Evolutionary conservation across 1,284 basidiomycete genomes (phyloP).

Genomic region (Chalciporus sp.): DNA sequence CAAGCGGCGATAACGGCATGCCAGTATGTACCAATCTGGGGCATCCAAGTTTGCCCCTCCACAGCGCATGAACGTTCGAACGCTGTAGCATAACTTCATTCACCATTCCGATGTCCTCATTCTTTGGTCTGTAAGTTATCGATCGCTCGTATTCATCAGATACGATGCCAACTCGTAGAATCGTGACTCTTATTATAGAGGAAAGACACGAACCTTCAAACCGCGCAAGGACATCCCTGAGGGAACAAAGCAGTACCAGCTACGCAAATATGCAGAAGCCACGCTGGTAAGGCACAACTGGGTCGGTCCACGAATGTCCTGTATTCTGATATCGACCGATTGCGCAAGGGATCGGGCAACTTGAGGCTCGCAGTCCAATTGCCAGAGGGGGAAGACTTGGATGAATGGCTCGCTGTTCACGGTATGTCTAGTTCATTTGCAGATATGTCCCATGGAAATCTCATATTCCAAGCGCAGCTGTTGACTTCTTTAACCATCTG

Average conservation of each 20-base stretch:
- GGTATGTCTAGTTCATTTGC: slow-evolving; percentile 53
- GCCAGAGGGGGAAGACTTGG: slow-evolving; percentile 92
- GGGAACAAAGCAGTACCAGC: slow-evolving; percentile 95
- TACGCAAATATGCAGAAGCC: slow-evolving; percentile 96
- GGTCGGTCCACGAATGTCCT: neutral
- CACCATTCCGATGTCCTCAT: slow-evolving; percentile 66
- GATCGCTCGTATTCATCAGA: neutral
- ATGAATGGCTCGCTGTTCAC: slow-evolving; percentile 97
- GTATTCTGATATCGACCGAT: slow-evolving; percentile 11
- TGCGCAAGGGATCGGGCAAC: slow-evolving; percentile 86
- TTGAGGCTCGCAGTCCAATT: slow-evolving; percentile 86
- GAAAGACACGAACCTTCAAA: slow-evolving; percentile 95
- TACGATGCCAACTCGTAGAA: slow-evolving; percentile 12
- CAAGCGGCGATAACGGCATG: slow-evolving; percentile 10
- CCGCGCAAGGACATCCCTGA: slow-evolving; percentile 94
- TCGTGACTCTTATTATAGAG: slow-evolving; percentile 44
- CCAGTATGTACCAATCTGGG: slow-evolving; percentile 19
- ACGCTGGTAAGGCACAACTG: slow-evolving; percentile 68
- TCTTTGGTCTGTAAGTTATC: slow-evolving; percentile 76
- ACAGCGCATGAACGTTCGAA: slow-evolving; percentile 1
- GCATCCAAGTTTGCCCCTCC: slow-evolving; percentile 4
- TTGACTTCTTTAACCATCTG: slow-evolving; percentile 95
- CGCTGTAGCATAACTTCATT: slow-evolving; percentile 9
- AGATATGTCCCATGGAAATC: neutral
- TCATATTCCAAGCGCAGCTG: slow-evolving; percentile 53